These are phyloP conservation scores for Arabidopsis thaliana DNA, from an alignment of 345 rosid genomes.

Conservation along the genomic window DNA sequence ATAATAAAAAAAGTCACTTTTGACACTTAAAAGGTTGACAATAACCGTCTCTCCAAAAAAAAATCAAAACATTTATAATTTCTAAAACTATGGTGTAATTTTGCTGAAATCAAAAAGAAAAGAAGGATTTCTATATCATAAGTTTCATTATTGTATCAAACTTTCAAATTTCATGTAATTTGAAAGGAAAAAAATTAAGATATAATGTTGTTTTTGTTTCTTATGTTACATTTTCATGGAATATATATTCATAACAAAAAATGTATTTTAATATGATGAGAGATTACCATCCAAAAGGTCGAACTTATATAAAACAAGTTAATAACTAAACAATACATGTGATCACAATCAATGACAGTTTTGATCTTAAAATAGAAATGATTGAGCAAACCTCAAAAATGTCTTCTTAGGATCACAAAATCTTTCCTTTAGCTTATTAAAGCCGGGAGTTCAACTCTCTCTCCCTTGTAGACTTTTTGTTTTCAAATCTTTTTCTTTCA, in stretches of 20 bases:
- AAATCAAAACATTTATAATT: too few species aligned
- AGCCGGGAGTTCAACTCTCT: not conserved
- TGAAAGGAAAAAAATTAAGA: too few species aligned
- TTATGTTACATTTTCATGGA: not conserved
- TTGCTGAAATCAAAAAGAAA: too few species aligned
- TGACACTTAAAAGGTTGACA: too few species aligned
- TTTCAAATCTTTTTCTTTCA: not conserved
- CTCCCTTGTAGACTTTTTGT: not conserved
- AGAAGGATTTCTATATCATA: too few species aligned
- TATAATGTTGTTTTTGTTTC: not conserved
- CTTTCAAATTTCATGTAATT: too few species aligned
- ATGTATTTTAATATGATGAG: not conserved
- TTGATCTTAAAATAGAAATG: not conserved
- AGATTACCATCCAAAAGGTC: not conserved
- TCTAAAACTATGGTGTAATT: too few species aligned
- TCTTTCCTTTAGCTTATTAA: not conserved
- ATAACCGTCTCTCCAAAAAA: too few species aligned
- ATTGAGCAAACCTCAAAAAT: not conserved
- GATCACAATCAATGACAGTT: not conserved
- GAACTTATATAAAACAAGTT: not conserved
- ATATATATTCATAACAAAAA: not conserved
- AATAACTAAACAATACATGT: constrained; percentile 1
- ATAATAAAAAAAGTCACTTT: too few species aligned
- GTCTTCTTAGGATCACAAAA: not conserved
- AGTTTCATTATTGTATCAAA: too few species aligned